Conservation (phyloP, 495 filamentous ascomycete species). For the Glonium stellatum region DNA sequence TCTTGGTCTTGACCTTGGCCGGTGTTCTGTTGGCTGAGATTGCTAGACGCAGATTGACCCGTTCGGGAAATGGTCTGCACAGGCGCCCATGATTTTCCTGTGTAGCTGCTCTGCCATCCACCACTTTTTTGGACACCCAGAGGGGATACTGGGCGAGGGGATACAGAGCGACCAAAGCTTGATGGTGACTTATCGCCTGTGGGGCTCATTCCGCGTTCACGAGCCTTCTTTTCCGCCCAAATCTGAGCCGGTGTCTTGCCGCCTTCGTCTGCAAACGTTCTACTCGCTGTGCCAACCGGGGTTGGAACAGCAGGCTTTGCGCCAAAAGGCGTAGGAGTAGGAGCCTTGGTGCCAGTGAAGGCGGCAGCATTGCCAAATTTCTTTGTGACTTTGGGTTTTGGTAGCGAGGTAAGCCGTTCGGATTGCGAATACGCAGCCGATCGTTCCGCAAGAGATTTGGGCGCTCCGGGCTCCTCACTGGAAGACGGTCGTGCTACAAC, state of each 20-base stretch:
- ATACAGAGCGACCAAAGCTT: slow-evolving; percentile 36
- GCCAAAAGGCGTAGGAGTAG: slow-evolving; percentile 59
- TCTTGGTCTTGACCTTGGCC: slow-evolving; percentile 54
- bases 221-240: slow-evolving; percentile 94
- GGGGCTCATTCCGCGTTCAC: slow-evolving; percentile 55
- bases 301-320: slow-evolving; percentile 47
- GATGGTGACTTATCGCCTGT: slow-evolving; percentile 36
- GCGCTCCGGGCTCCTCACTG: slow-evolving; percentile 39
- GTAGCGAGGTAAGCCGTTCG: slow-evolving; percentile 77
- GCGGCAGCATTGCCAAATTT: slow-evolving; percentile 63
- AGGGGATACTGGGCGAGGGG: slow-evolving; percentile 48
- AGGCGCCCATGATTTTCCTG: slow-evolving; percentile 79
- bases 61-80: slow-evolving; percentile 67
- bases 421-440: slow-evolving; percentile 60
- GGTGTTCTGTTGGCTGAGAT: slow-evolving; percentile 50
- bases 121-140: slow-evolving; percentile 70
- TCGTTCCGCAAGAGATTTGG: slow-evolving; percentile 58
- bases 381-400: slow-evolving; percentile 90
- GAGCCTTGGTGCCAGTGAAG: slow-evolving; percentile 83
- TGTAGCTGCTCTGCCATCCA: slow-evolving; percentile 85
- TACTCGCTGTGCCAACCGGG: slow-evolving; percentile 71
- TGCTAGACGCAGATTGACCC: slow-evolving; percentile 54
- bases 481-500: slow-evolving; percentile 34
- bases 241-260: slow-evolving; percentile 95
- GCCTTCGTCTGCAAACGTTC: slow-evolving; percentile 88